These are phyloP conservation scores for Rhizopogon parksii DNA, from an alignment of 1,284 basidiomycete species.

Conservation along the genomic window DNA sequence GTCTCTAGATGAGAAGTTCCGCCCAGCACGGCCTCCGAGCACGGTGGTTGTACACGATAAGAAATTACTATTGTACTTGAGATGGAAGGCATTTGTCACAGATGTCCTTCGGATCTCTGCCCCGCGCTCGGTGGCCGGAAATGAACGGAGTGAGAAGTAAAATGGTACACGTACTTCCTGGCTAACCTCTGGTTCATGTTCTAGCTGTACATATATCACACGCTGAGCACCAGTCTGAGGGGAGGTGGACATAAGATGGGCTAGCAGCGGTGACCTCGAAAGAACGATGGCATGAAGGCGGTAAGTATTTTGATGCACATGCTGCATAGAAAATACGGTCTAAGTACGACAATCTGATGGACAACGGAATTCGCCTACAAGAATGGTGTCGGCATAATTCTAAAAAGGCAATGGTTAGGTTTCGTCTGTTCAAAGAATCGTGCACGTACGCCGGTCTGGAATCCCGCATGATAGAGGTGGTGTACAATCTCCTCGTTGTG, in stretches of 20 bases:
- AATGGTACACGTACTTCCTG: constrained; percentile 56
- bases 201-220: constrained; percentile 66
- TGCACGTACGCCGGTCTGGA: constrained; percentile 66
- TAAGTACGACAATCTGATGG: neutral
- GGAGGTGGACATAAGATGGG: constrained; percentile 76
- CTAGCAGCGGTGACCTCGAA: constrained; percentile 78
- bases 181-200: constrained; percentile 73
- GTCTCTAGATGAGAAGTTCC: constrained; percentile 9
- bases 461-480: constrained; percentile 71
- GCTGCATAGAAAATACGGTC: constrained; percentile 36
- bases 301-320: constrained; percentile 68
- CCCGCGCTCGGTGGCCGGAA: constrained; percentile 23
- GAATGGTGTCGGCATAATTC: constrained; percentile 76
- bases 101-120: constrained; percentile 15
- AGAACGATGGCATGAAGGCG: constrained; percentile 77
- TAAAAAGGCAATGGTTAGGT: constrained; percentile 26
- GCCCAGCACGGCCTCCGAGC: constrained; percentile 16
- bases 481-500: constrained; percentile 69
- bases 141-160: constrained; percentile 18
- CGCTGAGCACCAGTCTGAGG: constrained; percentile 55
- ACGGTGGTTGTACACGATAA: constrained; percentile 12
- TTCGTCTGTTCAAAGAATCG: constrained; percentile 6
- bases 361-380: constrained; percentile 41
- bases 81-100: constrained; percentile 17
- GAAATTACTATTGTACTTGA: constrained; percentile 13